Conservation (phyloP, 2,329 filamentous ascomycete genomes). For the Ascochyta viciae-villosae region DNA sequence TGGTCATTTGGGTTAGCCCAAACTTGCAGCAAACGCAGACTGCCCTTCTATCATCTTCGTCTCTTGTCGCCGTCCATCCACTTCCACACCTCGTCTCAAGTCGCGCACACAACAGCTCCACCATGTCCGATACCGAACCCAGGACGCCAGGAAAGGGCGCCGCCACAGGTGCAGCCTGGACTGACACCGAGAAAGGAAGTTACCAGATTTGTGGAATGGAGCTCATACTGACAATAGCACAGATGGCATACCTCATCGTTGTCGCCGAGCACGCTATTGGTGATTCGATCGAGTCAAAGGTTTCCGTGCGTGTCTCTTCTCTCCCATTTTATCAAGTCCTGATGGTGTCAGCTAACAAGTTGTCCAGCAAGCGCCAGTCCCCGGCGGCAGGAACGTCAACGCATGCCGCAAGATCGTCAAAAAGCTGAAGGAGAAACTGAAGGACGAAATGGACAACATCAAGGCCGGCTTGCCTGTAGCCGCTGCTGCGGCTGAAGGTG, state of each 20-base stretch:
- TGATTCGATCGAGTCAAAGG: conserved; percentile 26
- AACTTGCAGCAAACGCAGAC: background rate
- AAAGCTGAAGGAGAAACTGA: conserved; percentile 34
- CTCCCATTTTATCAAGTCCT: too few species aligned
- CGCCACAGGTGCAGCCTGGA: conserved; percentile 26
- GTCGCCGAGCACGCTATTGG: conserved; percentile 27
- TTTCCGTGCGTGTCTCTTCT: conserved; percentile 15
- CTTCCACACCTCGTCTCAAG: too few species aligned
- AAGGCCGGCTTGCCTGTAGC: conserved; percentile 17
- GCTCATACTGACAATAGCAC: conserved; percentile 4
- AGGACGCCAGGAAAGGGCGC: conserved; percentile 19
- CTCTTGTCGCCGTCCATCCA: background rate
- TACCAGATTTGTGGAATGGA: background rate
- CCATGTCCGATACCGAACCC: conserved; percentile 6
- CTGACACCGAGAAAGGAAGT: conserved; percentile 30
- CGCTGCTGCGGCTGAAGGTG: conserved; percentile 2
- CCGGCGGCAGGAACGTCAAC: conserved; percentile 29
- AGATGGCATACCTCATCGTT: conserved; percentile 32
- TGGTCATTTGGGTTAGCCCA: background rate
- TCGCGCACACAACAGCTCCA: background rate
- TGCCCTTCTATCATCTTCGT: background rate
- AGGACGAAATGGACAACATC: conserved; percentile 33
- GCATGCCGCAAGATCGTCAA: conserved; percentile 36
- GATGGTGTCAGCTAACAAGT: background rate
- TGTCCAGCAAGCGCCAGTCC: conserved; percentile 30